A percentile compares a stretch with the other conserved stretches of the same genome.
These are phyloP conservation scores for Skeletonema costatum DNA, from an alignment of 108 stramenopile genomes.

Conservation along the genomic window DNA sequence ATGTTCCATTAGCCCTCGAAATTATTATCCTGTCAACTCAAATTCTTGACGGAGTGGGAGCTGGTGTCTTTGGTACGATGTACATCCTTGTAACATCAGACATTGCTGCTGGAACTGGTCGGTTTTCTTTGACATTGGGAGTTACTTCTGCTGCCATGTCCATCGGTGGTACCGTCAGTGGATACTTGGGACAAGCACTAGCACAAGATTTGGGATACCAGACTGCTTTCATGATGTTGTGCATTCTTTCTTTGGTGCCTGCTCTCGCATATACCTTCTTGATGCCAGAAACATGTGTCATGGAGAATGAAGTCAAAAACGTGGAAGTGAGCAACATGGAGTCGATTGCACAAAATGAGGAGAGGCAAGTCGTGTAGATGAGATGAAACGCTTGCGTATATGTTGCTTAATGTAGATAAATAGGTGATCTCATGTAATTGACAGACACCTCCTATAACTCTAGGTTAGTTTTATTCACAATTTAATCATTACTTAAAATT, in stretches of 20 bases:
- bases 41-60: slow-evolving; percentile 88
- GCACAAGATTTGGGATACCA: slow-evolving; percentile 81
- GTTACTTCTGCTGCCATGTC: slow-evolving; percentile 88
- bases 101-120: slow-evolving; percentile 83
- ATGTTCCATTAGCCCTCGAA: slow-evolving; percentile 49
- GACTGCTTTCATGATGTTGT: slow-evolving; percentile 76
- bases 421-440: too few species aligned
- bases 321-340: neutral
- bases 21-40: slow-evolving; percentile 83
- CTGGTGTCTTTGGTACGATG: slow-evolving; percentile 90
- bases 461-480: too few species aligned
- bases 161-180: slow-evolving; percentile 90
- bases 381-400: neutral
- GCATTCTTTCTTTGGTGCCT: slow-evolving; percentile 75
- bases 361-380: neutral
- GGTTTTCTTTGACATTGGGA: slow-evolving; percentile 82
- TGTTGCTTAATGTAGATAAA: neutral
- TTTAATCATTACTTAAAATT: neutral
- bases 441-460: too few species aligned
- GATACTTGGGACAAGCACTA: slow-evolving; percentile 84
- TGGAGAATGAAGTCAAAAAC: neutral
- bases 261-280: slow-evolving; percentile 69
- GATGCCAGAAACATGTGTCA: slow-evolving; percentile 82
- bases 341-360: neutral
- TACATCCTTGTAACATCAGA: slow-evolving; percentile 91